Evolutionary conservation across 345 rosid species (phyloP).

Genomic region (Diplotaxis tenuifolia): DNA sequence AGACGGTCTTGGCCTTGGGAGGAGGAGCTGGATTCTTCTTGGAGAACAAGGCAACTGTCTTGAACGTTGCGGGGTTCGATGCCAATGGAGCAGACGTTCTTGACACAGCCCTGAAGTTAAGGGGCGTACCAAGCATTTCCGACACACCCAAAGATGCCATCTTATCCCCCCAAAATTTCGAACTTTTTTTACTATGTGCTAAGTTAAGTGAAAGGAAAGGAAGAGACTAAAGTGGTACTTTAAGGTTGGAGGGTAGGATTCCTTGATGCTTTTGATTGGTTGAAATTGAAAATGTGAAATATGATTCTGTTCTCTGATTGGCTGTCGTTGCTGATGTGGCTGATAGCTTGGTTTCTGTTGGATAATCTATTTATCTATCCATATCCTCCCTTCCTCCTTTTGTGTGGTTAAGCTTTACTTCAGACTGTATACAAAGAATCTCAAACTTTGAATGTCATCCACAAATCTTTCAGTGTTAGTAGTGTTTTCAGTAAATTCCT

Average conservation of each 20-base stretch:
- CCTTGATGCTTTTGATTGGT: conserved; percentile 43
- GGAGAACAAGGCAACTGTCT: conserved; percentile 76
- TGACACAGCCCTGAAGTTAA: conserved; percentile 53
- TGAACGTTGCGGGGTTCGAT: conserved; percentile 61
- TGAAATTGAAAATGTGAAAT: conserved; percentile 45
- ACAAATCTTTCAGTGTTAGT: conserved; percentile 3
- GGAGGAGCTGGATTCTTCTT: conserved; percentile 77
- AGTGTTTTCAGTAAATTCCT: not conserved
- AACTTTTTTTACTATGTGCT: not conserved
- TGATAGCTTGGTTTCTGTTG: conserved; percentile 39
- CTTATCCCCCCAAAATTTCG: conserved; percentile 7
- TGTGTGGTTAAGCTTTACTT: conserved; percentile 36
- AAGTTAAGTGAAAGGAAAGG: conserved; percentile 15
- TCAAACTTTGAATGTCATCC: not conserved
- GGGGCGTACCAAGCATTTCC: conserved; percentile 77
- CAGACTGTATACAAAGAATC: not conserved
- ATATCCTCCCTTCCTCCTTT: not conserved
- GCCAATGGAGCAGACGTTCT: conserved; percentile 56
- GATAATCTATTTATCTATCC: conserved; percentile 40
- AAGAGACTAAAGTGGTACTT: conserved; percentile 35
- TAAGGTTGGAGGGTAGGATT: conserved; percentile 59
- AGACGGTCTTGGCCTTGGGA: conserved; percentile 55
- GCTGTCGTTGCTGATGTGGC: conserved; percentile 47
- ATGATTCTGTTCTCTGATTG: conserved; percentile 58
- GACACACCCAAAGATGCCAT: conserved; percentile 79